Evolutionary conservation across 2,329 filamentous ascomycete species (phyloP).

Genomic region (Phaeosphaeria sp.): DNA sequence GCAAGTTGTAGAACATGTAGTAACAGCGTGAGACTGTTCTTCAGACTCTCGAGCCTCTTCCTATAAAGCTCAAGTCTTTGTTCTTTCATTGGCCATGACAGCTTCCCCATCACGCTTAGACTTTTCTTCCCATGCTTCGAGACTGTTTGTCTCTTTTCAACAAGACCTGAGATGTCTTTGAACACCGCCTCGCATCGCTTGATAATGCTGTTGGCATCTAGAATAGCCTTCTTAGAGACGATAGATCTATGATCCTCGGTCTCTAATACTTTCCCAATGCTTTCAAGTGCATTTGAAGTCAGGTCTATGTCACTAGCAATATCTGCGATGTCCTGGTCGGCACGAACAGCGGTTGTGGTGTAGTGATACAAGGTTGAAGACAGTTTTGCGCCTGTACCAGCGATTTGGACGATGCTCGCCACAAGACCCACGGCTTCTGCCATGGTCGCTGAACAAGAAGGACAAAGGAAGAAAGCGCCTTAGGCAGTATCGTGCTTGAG

Average conservation of each 20-base stretch:
- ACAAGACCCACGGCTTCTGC: conserved; percentile 31
- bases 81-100: conserved; percentile 34
- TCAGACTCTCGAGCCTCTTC: conserved; percentile 33
- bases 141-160: conserved; percentile 26
- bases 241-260: conserved; percentile 17
- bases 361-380: conserved; percentile 32
- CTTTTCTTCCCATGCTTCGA: conserved; percentile 22
- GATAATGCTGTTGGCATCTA: conserved; percentile 30
- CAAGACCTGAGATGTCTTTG: conserved; percentile 26
- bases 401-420: conserved; percentile 34
- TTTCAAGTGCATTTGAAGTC: conserved; percentile 31
- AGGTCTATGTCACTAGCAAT: conserved; percentile 35
- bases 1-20: conserved; percentile 36
- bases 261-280: conserved; percentile 28
- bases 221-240: conserved; percentile 28
- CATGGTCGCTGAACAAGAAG: conserved; percentile 15
- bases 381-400: conserved; percentile 29
- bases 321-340: conserved; percentile 30
- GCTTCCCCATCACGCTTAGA: conserved; percentile 21
- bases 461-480: neutral
- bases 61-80: conserved; percentile 31
- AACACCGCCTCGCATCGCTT: conserved; percentile 35
- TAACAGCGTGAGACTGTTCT: conserved; percentile 33
- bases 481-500: neutral
- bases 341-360: conserved; percentile 23